Conservation (phyloP, 306 rosid species). For the Myrica gale region DNA sequence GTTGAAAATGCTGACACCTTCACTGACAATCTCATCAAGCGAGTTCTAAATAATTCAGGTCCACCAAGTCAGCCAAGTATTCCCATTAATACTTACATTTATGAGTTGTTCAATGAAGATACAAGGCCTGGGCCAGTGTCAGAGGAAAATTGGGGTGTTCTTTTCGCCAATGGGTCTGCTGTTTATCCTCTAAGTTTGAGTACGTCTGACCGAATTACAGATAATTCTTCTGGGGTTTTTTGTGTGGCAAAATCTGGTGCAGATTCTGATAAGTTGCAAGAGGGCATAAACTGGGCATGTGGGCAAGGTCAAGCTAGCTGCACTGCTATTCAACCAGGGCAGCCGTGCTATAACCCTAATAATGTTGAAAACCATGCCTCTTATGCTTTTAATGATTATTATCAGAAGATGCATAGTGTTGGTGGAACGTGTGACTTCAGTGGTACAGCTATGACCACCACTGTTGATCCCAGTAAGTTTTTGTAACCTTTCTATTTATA, state of each 20-base stretch:
- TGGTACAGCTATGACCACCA: slow-evolving; percentile 61
- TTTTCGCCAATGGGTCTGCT: slow-evolving; percentile 59
- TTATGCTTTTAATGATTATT: slow-evolving; percentile 85
- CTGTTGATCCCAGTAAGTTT: slow-evolving; percentile 76
- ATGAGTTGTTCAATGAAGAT: slow-evolving; percentile 92
- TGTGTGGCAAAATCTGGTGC: slow-evolving; percentile 74
- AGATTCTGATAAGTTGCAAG: slow-evolving; percentile 69
- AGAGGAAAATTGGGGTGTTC: slow-evolving; percentile 69
- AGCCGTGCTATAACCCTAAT: slow-evolving; percentile 68
- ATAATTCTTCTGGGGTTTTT: slow-evolving; percentile 58
- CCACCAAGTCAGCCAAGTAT: slow-evolving; percentile 76
- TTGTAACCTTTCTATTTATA: slow-evolving; percentile 19
- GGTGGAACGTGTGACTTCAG: slow-evolving; percentile 94
- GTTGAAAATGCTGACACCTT: slow-evolving; percentile 68
- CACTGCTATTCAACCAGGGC: slow-evolving; percentile 66
- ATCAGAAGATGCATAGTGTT: slow-evolving; percentile 59
- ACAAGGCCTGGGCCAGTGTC: slow-evolving; percentile 75
- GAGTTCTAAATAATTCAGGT: slow-evolving; percentile 88
- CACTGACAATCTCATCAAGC: slow-evolving; percentile 55
- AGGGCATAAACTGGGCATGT: slow-evolving; percentile 85
- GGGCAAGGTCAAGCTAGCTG: slow-evolving; percentile 87
- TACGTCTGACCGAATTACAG: slow-evolving; percentile 37
- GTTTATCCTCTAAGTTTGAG: slow-evolving; percentile 61
- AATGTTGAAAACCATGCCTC: slow-evolving; percentile 71
- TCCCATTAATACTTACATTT: slow-evolving; percentile 73